These are phyloP conservation scores for Tephrocybe sp. DNA, from an alignment of 768 basidiomycete genomes.

Conservation along the genomic window DNA sequence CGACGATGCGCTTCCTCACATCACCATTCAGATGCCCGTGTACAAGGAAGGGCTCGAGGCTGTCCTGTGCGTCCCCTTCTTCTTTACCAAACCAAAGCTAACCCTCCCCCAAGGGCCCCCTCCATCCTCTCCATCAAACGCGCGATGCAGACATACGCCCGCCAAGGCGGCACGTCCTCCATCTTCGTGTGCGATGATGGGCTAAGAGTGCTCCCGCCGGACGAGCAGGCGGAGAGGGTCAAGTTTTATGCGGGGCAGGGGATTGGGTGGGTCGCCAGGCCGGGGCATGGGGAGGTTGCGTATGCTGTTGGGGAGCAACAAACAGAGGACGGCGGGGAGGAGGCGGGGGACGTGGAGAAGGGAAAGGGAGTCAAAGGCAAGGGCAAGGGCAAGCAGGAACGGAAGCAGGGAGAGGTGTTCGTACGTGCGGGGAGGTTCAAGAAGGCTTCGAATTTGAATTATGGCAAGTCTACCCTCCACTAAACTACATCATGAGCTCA, in stretches of 20 bases:
- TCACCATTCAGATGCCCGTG: constrained; percentile 83
- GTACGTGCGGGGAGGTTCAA: constrained; percentile 85
- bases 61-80: constrained; percentile 52
- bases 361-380: neutral
- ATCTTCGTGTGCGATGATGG: constrained; percentile 86
- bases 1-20: constrained; percentile 66
- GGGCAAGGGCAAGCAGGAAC: neutral
- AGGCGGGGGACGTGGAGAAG: constrained; percentile 5
- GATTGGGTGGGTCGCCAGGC: constrained; percentile 19
- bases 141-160: constrained; percentile 85
- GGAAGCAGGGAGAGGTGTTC: too few relatives aligned
- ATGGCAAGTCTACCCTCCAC: constrained; percentile 35
- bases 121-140: constrained; percentile 75
- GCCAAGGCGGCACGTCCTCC: constrained; percentile 77
- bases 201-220: constrained; percentile 33
- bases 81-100: too few relatives aligned
- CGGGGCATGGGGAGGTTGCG: constrained; percentile 11
- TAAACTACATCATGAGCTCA: too few relatives aligned
- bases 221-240: constrained; percentile 11
- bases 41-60: constrained; percentile 77
- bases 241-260: constrained; percentile 17
- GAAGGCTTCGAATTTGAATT: constrained; percentile 94
- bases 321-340: neutral
- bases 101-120: constrained; percentile 43
- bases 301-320: neutral